A percentile compares a stretch with the other conserved stretches of the same genome.
phyloP scores from a whole-genome alignment of 2,329 filamentous ascomycete species.

The Peltaster fructicola region DNA sequence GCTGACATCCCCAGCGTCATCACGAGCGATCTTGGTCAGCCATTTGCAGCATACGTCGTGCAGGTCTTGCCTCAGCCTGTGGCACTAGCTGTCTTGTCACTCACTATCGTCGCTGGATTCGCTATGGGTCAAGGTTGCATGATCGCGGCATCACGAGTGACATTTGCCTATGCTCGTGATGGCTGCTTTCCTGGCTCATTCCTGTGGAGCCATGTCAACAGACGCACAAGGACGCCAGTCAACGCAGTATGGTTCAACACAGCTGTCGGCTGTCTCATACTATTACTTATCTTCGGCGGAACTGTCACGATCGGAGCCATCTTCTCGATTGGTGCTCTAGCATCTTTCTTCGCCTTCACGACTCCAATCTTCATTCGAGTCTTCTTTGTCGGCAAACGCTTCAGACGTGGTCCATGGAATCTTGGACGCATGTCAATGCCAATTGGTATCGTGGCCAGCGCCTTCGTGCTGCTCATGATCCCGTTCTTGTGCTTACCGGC shows the following conservation, averaged over 20 bases:
- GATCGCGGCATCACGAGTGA: slow-evolving; percentile 33
- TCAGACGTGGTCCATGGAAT: slow-evolving; percentile 52
- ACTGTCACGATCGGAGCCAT: slow-evolving; percentile 46
- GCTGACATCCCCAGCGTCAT: slow-evolving; percentile 43
- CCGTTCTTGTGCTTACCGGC: slow-evolving; percentile 50
- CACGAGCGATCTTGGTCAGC: slow-evolving; percentile 46
- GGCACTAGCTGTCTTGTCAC: slow-evolving; percentile 42
- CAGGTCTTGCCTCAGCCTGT: slow-evolving; percentile 44
- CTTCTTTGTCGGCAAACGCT: slow-evolving; percentile 43
- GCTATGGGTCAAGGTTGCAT: slow-evolving; percentile 59
- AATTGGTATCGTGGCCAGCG: slow-evolving; percentile 38
- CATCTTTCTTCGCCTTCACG: slow-evolving; percentile 45
- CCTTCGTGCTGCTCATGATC: slow-evolving; percentile 48
- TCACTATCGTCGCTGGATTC: slow-evolving; percentile 53
- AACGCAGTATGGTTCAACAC: slow-evolving; percentile 55
- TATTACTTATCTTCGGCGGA: slow-evolving; percentile 49
- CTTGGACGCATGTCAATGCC: slow-evolving; percentile 41
- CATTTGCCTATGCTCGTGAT: slow-evolving; percentile 49
- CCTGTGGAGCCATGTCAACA: slow-evolving; percentile 43
- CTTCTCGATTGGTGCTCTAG: slow-evolving; percentile 53
- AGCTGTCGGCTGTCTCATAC: slow-evolving; percentile 38
- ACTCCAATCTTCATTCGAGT: slow-evolving; percentile 42
- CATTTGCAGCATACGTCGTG: slow-evolving; percentile 51
- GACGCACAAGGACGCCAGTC: slow-evolving; percentile 44
- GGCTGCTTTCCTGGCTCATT: slow-evolving; percentile 47